A percentile compares a stretch with the other conserved stretches of the same genome.
These are phyloP conservation scores for Fusarium sacchari DNA, from an alignment of 2,329 filamentous ascomycete species.

Conservation along the genomic window DNA sequence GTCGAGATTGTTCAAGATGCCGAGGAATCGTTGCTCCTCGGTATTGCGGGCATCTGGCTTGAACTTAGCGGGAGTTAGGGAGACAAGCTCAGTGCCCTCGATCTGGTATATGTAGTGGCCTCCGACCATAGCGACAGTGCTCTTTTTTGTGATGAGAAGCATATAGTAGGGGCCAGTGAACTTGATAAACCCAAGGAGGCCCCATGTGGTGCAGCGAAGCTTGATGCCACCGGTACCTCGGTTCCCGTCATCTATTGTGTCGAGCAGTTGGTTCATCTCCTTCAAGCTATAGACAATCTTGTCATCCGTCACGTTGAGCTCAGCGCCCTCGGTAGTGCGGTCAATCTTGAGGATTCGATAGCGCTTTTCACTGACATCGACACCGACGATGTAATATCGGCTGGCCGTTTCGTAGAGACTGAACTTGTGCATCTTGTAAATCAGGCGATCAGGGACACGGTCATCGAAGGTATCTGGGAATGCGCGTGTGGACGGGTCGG, in stretches of 20 bases:
- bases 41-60: slow-evolving; percentile 82
- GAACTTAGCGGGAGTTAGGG: slow-evolving; percentile 80
- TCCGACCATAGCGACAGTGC: slow-evolving; percentile 93
- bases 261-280: slow-evolving; percentile 92
- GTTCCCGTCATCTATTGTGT: slow-evolving; percentile 95
- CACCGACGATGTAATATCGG: slow-evolving; percentile 93
- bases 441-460: slow-evolving; percentile 50
- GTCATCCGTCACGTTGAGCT: slow-evolving; percentile 89
- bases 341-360: slow-evolving; percentile 97
- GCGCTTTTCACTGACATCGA: slow-evolving; percentile 86
- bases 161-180: slow-evolving; percentile 98
- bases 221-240: slow-evolving; percentile 89
- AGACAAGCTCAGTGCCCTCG: slow-evolving; percentile 91
- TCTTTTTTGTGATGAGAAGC: slow-evolving; percentile 94
- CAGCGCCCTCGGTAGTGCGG: slow-evolving; percentile 79
- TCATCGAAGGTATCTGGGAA: slow-evolving; percentile 48
- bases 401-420: slow-evolving; percentile 96
- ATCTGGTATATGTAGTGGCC: slow-evolving; percentile 97
- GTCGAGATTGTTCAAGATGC: slow-evolving; percentile 91
- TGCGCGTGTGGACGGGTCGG: slow-evolving; percentile 52
- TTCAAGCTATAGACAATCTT: slow-evolving; percentile 92
- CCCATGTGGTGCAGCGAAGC: slow-evolving; percentile 91
- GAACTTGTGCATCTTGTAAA: slow-evolving; percentile 90
- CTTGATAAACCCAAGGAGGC: slow-evolving; percentile 90
- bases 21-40: slow-evolving; percentile 89